Percentiles rank a stretch among this genome's conserved stretches.
These are phyloP conservation scores for Tricholoma terreum DNA, from an alignment of 768 basidiomycete genomes.

Conservation along the genomic window DNA sequence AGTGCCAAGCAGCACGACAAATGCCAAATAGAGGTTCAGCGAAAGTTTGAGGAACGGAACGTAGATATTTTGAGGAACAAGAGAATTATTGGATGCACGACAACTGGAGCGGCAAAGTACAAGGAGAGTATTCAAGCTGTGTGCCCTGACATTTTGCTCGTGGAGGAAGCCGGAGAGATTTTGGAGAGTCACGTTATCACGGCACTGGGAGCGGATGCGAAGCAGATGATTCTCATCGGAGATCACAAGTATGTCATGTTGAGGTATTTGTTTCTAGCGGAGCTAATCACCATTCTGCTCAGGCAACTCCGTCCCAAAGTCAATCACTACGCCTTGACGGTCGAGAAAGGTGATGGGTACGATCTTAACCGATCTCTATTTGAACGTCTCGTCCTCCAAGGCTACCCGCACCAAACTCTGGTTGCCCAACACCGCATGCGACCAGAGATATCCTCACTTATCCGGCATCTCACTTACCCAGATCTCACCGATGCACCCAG, in stretches of 20 bases:
- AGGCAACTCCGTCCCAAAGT: slow-evolving; percentile 76
- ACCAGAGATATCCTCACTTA: slow-evolving; percentile 63
- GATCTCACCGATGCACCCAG: slow-evolving; percentile 53
- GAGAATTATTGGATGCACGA: slow-evolving; percentile 63
- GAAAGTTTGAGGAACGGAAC: background rate
- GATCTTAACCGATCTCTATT: slow-evolving; percentile 68
- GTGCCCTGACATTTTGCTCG: slow-evolving; percentile 50
- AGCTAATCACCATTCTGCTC: background rate
- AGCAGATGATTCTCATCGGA: slow-evolving; percentile 62
- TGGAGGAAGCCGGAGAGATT: slow-evolving; percentile 72
- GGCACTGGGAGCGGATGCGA: slow-evolving; percentile 41
- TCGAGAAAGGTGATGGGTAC: slow-evolving; percentile 63
- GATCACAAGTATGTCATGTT: slow-evolving; percentile 53
- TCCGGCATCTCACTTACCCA: slow-evolving; percentile 63
- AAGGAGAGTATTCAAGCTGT: slow-evolving; percentile 41
- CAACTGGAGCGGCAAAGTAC: slow-evolving; percentile 65
- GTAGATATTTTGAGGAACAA: slow-evolving; percentile 25
- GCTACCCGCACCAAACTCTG: slow-evolving; percentile 60
- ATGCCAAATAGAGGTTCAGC: background rate
- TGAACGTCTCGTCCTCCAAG: slow-evolving; percentile 60
- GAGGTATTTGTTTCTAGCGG: too few relatives aligned
- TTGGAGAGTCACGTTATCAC: slow-evolving; percentile 62
- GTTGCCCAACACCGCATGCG: slow-evolving; percentile 68
- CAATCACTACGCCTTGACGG: slow-evolving; percentile 59
- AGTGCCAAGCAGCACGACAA: background rate